A percentile compares a stretch with the other conserved stretches of the same genome.
These are phyloP conservation scores for Penicillium subrubescens DNA, from an alignment of 495 filamentous ascomycete genomes.

Conservation along the genomic window DNA sequence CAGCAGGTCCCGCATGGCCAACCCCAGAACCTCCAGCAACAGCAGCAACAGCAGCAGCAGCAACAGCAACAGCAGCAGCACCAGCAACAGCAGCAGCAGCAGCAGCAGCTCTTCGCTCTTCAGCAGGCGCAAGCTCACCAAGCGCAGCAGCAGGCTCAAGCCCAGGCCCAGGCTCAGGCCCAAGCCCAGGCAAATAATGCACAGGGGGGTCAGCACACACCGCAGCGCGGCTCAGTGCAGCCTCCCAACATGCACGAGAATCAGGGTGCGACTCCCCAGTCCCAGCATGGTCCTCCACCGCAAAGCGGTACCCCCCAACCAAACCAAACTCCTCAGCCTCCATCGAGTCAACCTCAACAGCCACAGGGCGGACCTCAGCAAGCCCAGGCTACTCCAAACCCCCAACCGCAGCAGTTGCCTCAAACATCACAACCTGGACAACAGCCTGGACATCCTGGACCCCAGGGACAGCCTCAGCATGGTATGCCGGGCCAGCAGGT, in stretches of 20 bases:
- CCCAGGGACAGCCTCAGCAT: constrained; percentile 45
- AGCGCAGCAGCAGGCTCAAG: constrained; percentile 41
- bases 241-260: constrained; percentile 49
- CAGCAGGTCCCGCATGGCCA: constrained; percentile 56
- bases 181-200: constrained; percentile 39
- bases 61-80: constrained; percentile 50
- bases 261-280: constrained; percentile 54
- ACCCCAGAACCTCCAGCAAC: constrained; percentile 52
- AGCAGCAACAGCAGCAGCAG: constrained; percentile 52
- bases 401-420: constrained; percentile 50
- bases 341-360: constrained; percentile 42
- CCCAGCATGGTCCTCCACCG: constrained; percentile 52
- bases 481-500: constrained; percentile 41
- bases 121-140: constrained; percentile 40
- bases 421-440: constrained; percentile 45
- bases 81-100: constrained; percentile 53
- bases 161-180: neutral
- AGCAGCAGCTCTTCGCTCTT: constrained; percentile 35
- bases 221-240: constrained; percentile 49
- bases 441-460: constrained; percentile 40
- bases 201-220: constrained; percentile 49
- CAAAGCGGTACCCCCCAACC: constrained; percentile 54
- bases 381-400: constrained; percentile 49
- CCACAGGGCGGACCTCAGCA: constrained; percentile 44
- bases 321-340: constrained; percentile 47